Percentiles rank a stretch among this genome's conserved stretches.
Conservation (phyloP, 208 protist species). For the Leishmania turanica region DNA sequence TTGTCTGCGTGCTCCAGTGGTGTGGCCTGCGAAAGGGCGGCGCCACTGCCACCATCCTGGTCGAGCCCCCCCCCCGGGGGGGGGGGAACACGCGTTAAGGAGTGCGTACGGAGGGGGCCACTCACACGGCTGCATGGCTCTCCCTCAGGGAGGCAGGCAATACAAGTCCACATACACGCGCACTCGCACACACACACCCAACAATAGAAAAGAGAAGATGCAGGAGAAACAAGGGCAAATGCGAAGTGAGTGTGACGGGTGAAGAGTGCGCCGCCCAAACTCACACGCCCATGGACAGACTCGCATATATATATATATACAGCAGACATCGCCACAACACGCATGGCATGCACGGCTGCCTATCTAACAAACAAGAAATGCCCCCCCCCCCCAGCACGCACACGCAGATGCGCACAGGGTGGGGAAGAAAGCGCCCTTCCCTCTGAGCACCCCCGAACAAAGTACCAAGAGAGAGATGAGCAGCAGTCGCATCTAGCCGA, state of each 20-base stretch:
- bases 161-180: not conserved
- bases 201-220: not conserved
- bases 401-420: not conserved
- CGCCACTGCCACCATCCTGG: not conserved
- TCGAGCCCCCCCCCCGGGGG: not conserved
- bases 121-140: not conserved
- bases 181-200: not conserved
- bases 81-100: not conserved
- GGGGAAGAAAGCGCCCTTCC: not conserved
- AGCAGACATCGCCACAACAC: not conserved
- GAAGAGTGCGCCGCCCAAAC: not conserved
- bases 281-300: not conserved
- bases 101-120: not conserved
- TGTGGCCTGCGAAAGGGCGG: not conserved
- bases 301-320: not conserved
- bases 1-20: not conserved
- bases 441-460: not conserved
- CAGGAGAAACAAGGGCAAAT: not conserved
- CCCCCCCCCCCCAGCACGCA: not conserved
- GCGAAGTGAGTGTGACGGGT: not conserved
- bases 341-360: not conserved
- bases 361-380: conserved; percentile 1
- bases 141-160: not conserved
- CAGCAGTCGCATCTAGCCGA: not conserved
- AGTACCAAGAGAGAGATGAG: not conserved